phyloP scores from a whole-genome alignment of 495 filamentous ascomycete species.

The Rusavskia elegans region DNA sequence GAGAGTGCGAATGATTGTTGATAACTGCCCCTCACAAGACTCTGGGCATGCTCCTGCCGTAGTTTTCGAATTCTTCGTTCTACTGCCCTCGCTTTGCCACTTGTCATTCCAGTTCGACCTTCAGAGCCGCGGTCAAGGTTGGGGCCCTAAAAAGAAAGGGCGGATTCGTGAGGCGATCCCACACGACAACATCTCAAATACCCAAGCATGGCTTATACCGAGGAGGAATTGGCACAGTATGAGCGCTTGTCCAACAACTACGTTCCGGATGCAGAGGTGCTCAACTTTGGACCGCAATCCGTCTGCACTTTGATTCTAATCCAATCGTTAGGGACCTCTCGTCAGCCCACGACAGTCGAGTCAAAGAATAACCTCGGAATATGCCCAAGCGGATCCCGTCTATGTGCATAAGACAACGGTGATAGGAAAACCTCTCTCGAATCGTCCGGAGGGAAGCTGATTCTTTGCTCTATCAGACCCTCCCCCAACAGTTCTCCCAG shows the following conservation, averaged over 20 bases:
- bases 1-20: conserved; percentile 1
- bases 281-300: conserved; percentile 1
- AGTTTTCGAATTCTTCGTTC: not conserved
- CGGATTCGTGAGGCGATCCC: not conserved
- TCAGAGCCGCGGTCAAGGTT: not conserved
- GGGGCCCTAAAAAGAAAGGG: not conserved
- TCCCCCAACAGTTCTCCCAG: conserved; percentile 72
- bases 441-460: not conserved
- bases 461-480: conserved; percentile 35
- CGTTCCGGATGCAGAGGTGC: conserved; percentile 48
- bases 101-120: not conserved
- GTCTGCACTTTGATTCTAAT: conserved; percentile 10
- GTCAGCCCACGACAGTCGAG: conserved; percentile 68
- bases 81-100: not conserved
- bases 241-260: conserved; percentile 44
- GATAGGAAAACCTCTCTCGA: conserved; percentile 8
- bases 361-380: conserved; percentile 67
- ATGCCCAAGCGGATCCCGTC: conserved; percentile 76
- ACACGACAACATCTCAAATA: not conserved
- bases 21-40: not conserved
- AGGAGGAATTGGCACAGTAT: conserved; percentile 36
- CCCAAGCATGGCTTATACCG: conserved; percentile 6
- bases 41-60: not conserved
- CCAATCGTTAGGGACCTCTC: conserved; percentile 50
- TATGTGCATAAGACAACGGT: conserved; percentile 78